Evolutionary conservation across 2,329 filamentous ascomycete species (phyloP).

Genomic region (Paecilomyces dactylethromorphus): DNA sequence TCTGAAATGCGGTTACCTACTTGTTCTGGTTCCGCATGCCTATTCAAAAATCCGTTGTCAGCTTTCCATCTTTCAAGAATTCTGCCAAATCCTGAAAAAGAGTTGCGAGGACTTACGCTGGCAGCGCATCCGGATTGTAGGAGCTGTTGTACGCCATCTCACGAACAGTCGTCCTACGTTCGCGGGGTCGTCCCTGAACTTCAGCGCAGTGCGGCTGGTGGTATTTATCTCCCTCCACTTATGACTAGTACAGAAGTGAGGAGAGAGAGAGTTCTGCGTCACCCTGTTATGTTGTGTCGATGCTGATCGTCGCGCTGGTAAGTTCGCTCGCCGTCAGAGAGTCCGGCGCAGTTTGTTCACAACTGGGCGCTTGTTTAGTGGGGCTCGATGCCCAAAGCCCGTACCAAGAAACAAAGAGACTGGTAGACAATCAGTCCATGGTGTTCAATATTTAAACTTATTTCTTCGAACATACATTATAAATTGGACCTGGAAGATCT

Average conservation of each 20-base stretch:
- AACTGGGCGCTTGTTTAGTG: background rate
- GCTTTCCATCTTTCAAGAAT: background rate
- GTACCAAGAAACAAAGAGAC: background rate
- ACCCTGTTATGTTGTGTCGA: background rate
- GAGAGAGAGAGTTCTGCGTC: background rate
- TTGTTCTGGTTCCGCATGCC: slow-evolving; percentile 70
- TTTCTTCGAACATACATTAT: background rate
- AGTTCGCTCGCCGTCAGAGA: background rate
- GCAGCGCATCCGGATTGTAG: slow-evolving; percentile 91
- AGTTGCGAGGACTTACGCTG: slow-evolving; percentile 58
- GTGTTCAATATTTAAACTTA: background rate
- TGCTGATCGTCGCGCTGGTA: background rate
- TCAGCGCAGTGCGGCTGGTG: background rate
- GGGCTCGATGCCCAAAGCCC: background rate
- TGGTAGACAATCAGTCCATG: background rate
- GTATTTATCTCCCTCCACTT: background rate
- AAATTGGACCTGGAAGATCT: background rate
- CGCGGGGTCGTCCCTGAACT: background rate
- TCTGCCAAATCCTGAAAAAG: slow-evolving; percentile 8
- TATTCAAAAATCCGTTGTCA: slow-evolving; percentile 22
- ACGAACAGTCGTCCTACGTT: background rate
- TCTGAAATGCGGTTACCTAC: slow-evolving; percentile 33
- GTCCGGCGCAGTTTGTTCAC: background rate
- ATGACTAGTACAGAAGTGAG: background rate
- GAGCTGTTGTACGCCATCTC: slow-evolving; percentile 88